phyloP scores from a whole-genome alignment of 2,329 filamentous ascomycete genomes.

The Pezizomycotina sp. region DNA sequence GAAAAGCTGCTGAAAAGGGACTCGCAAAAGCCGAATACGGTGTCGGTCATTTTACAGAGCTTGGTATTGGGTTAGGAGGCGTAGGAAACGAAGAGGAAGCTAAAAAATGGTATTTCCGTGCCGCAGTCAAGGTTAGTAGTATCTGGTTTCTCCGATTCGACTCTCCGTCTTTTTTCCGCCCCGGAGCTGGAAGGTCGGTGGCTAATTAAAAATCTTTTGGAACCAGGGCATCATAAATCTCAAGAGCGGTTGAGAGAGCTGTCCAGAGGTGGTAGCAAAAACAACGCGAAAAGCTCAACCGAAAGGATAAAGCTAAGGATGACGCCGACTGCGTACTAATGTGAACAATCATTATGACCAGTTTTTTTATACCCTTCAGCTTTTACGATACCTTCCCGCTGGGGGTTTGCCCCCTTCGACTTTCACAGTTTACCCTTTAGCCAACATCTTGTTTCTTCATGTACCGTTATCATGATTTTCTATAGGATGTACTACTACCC shows the following conservation, averaged over 20 bases:
- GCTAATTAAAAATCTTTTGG: slow-evolving; percentile 33
- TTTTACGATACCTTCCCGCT: too few species aligned
- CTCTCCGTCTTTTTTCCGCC: not conserved
- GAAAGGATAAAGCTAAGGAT: slow-evolving; percentile 68
- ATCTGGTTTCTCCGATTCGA: slow-evolving; percentile 1
- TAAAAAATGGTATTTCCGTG: slow-evolving; percentile 94
- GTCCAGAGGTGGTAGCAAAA: slow-evolving; percentile 63
- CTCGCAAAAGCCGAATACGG: slow-evolving; percentile 91
- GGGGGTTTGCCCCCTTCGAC: too few species aligned
- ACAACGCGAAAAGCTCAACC: slow-evolving; percentile 59
- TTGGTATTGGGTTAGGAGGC: slow-evolving; percentile 65
- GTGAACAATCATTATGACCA: too few species aligned
- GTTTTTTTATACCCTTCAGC: too few species aligned
- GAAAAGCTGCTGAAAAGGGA: slow-evolving; percentile 77
- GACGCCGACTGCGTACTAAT: slow-evolving; percentile 79
- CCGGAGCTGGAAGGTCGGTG: slow-evolving; percentile 1
- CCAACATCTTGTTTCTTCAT: too few species aligned
- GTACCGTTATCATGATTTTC: too few species aligned
- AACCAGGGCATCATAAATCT: slow-evolving; percentile 87
- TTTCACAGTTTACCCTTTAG: too few species aligned
- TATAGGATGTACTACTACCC: too few species aligned
- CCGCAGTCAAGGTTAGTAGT: slow-evolving; percentile 59
- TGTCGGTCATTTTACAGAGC: slow-evolving; percentile 94
- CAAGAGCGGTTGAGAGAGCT: slow-evolving; percentile 84
- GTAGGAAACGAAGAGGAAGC: slow-evolving; percentile 73